Percentiles rank a stretch among this genome's conserved stretches.
These are phyloP conservation scores for Tricharina praecox DNA, from an alignment of 495 filamentous ascomycete genomes.

Conservation along the genomic window DNA sequence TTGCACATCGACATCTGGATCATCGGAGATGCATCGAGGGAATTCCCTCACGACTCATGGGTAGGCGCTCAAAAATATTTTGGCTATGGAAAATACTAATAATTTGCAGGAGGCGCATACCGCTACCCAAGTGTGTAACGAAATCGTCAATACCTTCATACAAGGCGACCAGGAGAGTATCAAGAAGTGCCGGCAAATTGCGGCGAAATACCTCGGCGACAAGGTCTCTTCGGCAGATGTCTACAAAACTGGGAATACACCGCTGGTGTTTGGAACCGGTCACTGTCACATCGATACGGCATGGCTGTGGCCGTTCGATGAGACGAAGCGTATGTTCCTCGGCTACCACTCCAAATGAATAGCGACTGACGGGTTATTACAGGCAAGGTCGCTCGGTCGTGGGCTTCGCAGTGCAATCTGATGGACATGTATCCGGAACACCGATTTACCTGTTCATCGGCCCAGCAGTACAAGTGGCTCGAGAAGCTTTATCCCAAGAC, in stretches of 20 bases:
- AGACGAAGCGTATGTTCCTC: conserved; percentile 57
- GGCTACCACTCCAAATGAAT: background rate
- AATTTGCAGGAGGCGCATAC: conserved; percentile 52
- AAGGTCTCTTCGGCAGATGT: conserved; percentile 69
- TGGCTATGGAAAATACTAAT: conserved; percentile 25
- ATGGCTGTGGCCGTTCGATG: conserved; percentile 98
- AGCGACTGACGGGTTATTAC: background rate
- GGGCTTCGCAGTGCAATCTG: conserved; percentile 87
- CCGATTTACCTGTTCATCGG: conserved; percentile 78
- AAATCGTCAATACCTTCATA: conserved; percentile 80
- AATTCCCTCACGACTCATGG: conserved; percentile 65
- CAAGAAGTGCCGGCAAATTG: conserved; percentile 60
- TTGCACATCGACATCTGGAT: conserved; percentile 91
- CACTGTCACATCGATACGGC: conserved; percentile 70
- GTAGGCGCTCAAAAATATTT: conserved; percentile 5
- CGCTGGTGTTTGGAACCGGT: conserved; percentile 73
- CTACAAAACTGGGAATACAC: conserved; percentile 54
- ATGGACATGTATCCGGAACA: conserved; percentile 92
- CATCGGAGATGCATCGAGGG: conserved; percentile 68
- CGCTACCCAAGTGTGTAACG: conserved; percentile 64
- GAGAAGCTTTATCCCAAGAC: conserved; percentile 72
- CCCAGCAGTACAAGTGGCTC: conserved; percentile 96
- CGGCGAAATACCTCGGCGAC: conserved; percentile 61
- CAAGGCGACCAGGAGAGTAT: conserved; percentile 63
- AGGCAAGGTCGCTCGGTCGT: conserved; percentile 77